Percentiles rank a stretch among this genome's conserved stretches.
phyloP scores from a whole-genome alignment of 805 yeast species.

The Ogataea glucozyma region DNA sequence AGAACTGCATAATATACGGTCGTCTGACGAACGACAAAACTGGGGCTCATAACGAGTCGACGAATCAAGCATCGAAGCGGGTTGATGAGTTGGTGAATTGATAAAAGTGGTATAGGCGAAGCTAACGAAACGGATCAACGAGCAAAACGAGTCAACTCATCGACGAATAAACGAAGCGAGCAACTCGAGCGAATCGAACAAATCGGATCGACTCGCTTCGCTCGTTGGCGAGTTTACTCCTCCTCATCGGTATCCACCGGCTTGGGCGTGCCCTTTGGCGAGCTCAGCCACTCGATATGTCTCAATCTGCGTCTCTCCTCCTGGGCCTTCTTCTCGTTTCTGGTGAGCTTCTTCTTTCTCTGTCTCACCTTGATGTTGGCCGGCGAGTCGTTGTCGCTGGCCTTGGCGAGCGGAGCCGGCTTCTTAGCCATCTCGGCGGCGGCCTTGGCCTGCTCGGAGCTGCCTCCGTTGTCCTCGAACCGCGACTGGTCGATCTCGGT shows the following conservation, averaged over 20 bases:
- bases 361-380: constrained; percentile 91
- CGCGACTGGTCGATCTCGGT: constrained; percentile 72
- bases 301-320: constrained; percentile 93
- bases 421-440: constrained; percentile 47
- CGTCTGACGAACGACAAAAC: too few species aligned
- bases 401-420: constrained; percentile 48
- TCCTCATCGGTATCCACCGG: constrained; percentile 94
- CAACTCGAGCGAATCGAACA: too few species aligned
- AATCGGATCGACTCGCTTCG: too few species aligned
- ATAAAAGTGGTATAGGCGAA: neutral
- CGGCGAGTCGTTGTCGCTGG: constrained; percentile 83
- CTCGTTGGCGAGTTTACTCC: too few species aligned
- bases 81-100: neutral
- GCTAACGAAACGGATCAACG: too few species aligned
- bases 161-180: too few species aligned
- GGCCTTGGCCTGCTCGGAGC: constrained; percentile 44
- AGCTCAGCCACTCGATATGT: constrained; percentile 89
- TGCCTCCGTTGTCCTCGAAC: constrained; percentile 76
- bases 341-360: constrained; percentile 95
- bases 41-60: too few species aligned
- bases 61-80: too few species aligned
- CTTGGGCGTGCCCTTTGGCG: constrained; percentile 98
- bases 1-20: constrained; percentile 2
- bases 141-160: too few species aligned
- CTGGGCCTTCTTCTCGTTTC: constrained; percentile 91